phyloP scores from a whole-genome alignment of 2,329 filamentous ascomycete genomes.

The Davidsoniella australis region DNA sequence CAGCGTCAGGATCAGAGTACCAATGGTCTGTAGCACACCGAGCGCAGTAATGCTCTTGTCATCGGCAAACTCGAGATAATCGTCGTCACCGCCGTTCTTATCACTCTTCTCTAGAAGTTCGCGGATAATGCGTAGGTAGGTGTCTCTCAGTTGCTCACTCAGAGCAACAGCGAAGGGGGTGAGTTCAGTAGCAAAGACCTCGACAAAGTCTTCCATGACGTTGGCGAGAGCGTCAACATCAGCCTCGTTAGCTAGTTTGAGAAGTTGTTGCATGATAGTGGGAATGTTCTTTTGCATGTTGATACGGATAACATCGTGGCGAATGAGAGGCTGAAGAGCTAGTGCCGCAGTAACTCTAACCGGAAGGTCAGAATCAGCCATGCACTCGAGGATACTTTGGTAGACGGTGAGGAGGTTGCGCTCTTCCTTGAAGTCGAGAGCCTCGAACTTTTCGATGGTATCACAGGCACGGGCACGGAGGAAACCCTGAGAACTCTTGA shows the following conservation, averaged over 20 bases:
- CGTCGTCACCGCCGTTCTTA: constrained; percentile 57
- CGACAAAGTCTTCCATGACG: constrained; percentile 99
- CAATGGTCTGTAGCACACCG: constrained; percentile 92
- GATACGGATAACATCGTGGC: constrained; percentile 81
- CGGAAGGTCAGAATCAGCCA: constrained; percentile 85
- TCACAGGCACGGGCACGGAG: constrained; percentile 90
- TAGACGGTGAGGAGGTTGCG: constrained; percentile 95
- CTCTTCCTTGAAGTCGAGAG: constrained; percentile 88
- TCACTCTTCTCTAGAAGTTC: constrained; percentile 81
- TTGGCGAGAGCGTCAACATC: constrained; percentile 95
- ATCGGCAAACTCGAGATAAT: constrained; percentile 82
- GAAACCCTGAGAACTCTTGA: constrained; percentile 81
- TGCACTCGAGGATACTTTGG: constrained; percentile 87
- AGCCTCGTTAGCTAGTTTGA: constrained; percentile 94
- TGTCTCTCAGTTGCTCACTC: constrained; percentile 89
- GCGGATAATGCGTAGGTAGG: constrained; percentile 81
- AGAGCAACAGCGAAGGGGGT: constrained; percentile 94
- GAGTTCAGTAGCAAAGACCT: constrained; percentile 92
- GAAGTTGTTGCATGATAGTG: constrained; percentile 96
- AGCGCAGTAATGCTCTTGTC: constrained; percentile 97
- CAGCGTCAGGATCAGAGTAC: constrained; percentile 86
- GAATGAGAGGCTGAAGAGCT: constrained; percentile 84
- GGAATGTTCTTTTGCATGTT: constrained; percentile 98
- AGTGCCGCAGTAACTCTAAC: constrained; percentile 89
- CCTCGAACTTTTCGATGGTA: constrained; percentile 94